Percentiles rank a stretch among this genome's conserved stretches.
Conservation (phyloP, 805 yeast species). For the Candida sithepensis region DNA sequence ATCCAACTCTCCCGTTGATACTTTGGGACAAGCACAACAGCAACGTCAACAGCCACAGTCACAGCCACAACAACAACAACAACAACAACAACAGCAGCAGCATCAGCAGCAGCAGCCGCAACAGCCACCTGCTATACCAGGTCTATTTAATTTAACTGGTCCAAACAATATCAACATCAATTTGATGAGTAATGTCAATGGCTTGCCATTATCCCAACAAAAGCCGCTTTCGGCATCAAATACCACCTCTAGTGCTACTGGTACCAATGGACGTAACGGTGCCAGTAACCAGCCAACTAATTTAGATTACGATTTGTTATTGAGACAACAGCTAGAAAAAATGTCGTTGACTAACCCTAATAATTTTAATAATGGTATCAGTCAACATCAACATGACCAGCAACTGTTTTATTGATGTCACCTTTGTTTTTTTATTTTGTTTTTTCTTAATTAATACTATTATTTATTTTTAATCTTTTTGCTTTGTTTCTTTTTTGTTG, state of each 20-base stretch:
- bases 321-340: slow-evolving; percentile 29
- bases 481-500: background rate
- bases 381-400: slow-evolving; percentile 5
- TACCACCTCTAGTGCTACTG: background rate
- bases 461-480: background rate
- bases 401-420: slow-evolving; percentile 2
- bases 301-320: slow-evolving; percentile 25
- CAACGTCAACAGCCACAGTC: slow-evolving; percentile 3
- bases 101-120: too few relatives aligned
- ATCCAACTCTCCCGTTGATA: background rate
- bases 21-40: slow-evolving; percentile 1
- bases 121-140: slow-evolving; percentile 3
- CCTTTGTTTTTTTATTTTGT: background rate
- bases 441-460: background rate
- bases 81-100: slow-evolving; percentile 4
- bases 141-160: background rate
- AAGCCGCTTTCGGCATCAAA: background rate
- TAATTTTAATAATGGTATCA: slow-evolving; percentile 2
- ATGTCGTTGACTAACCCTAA: slow-evolving; percentile 20
- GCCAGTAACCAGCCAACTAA: slow-evolving; percentile 2
- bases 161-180: background rate
- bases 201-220: slow-evolving; percentile 1
- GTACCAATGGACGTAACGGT: background rate
- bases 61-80: slow-evolving; percentile 5
- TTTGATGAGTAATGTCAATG: background rate